Conservation (phyloP, 1,139 yeast genomes). For the Yamadazyma songkhlaensis region DNA sequence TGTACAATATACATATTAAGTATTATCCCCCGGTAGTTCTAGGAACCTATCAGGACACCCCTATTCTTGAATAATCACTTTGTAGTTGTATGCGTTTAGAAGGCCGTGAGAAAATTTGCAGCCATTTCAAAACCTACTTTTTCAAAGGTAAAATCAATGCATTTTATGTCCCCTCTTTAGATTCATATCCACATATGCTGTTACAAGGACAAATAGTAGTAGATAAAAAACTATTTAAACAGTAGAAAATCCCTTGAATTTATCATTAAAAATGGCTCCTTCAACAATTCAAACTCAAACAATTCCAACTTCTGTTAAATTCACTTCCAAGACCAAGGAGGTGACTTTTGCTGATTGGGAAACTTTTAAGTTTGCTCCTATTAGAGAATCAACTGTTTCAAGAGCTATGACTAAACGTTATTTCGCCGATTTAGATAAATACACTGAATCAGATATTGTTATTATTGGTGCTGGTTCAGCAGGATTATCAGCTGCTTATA, state of each 20-base stretch:
- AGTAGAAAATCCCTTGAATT: not conserved
- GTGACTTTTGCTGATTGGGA: conserved; percentile 58
- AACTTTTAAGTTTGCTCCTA: conserved; percentile 64
- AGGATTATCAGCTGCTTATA: conserved; percentile 73
- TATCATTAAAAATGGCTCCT: conserved; percentile 26
- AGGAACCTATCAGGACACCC: too few relatives aligned
- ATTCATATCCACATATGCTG: not conserved
- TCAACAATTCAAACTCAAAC: conserved; percentile 22
- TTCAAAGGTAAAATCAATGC: not conserved
- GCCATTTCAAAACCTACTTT: not conserved
- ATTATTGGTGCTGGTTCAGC: conserved; percentile 81
- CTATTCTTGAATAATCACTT: not conserved
- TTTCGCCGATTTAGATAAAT: conserved; percentile 70
- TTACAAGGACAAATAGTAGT: not conserved
- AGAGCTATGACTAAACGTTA: conserved; percentile 80
- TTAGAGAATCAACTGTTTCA: conserved; percentile 77
- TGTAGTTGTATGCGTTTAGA: conserved; percentile 3
- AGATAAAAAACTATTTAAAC: conserved; percentile 7
- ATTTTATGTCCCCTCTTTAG: not conserved
- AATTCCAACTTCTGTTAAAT: not conserved
- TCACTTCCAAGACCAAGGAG: conserved; percentile 6
- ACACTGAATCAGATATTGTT: conserved; percentile 72
- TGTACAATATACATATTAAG: conserved; percentile 6
- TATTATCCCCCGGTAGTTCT: too few relatives aligned
- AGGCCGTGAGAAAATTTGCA: conserved; percentile 3